Base-by-base conservation (phyloP, 768 basidiomycete genomes). In the Russula sp. region DNA sequence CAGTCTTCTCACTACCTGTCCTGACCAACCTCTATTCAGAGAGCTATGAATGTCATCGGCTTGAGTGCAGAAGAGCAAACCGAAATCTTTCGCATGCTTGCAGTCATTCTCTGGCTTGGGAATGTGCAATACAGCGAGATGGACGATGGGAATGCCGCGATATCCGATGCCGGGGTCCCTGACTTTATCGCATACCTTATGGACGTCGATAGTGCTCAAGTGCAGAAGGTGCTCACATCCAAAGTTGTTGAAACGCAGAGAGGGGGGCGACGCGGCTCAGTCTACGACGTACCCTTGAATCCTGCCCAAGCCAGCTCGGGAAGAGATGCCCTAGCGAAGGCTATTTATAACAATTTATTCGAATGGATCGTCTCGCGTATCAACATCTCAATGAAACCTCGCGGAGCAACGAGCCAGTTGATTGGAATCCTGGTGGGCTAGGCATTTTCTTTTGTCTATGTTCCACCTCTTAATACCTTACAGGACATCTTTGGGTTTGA, bases 401-500 rank as follows among this genome's bases (percentile, higher is more conserved):
- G 92, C 47, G 76, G 80, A 55, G 77, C 85, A 6, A 78, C 84
- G 56, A 80, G 87, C 9, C 91, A 94, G 59, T 79, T 98, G 59
- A 92, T 99, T 66, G 96, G 97, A 54, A 98, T 99, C 67, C 76
- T 99, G 73, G 89, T 90, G 59, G 54, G 85, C 73, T 27, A 14
- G 40, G 16, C 44, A 11, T 44, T 5, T 42, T 50, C 65, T 55
- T 42, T 55, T 20, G 44, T 51, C 59, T 27, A 34, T 31, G 52
- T 22, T 8, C 51, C n/a, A 32, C 48, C 59, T 59, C 16, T 64
- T 55, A 42, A 11, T 54, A 62, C 53, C 39, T 4, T 45, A 34
- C 57, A 91, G 89, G 96, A 99, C 76, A 99, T 99, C 69, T 99
- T 97, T 74, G 96, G 96, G 11, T 99, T 99, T 70, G 95, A 99